phyloP scores from a whole-genome alignment of 805 yeast species.

The Zygoascus flipseniorum region DNA sequence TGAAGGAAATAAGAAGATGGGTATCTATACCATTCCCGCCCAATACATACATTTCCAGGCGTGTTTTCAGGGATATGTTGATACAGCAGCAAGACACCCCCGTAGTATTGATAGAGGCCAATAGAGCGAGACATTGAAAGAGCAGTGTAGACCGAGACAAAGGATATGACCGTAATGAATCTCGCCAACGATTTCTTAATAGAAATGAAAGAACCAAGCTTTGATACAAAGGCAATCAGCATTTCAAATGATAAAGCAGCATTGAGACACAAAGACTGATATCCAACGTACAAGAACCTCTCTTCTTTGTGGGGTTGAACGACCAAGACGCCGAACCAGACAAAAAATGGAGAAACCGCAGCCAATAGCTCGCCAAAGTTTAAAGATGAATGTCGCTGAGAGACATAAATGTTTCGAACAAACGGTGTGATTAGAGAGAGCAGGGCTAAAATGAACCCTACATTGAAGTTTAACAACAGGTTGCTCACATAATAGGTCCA shows the following conservation, averaged over 20 bases:
- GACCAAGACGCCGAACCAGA: conserved; percentile 64
- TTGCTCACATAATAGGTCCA: conserved; percentile 62
- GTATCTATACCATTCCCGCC: conserved; percentile 90
- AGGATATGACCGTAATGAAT: background rate
- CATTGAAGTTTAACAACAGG: conserved; percentile 65
- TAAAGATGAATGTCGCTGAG: background rate
- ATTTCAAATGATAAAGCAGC: conserved; percentile 45
- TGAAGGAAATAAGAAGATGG: conserved; percentile 83
- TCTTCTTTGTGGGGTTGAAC: conserved; percentile 90
- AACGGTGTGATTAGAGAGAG: conserved; percentile 4
- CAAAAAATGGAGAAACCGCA: conserved; percentile 39
- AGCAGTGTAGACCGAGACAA: conserved; percentile 12
- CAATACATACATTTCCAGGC: conserved; percentile 64
- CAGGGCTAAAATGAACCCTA: conserved; percentile 26
- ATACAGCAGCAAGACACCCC: conserved; percentile 62
- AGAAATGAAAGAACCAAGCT: background rate
- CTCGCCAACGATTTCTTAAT: conserved; percentile 1
- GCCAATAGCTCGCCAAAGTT: conserved; percentile 5
- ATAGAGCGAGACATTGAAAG: conserved; percentile 44
- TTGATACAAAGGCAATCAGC: conserved; percentile 1
- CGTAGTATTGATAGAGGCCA: conserved; percentile 57
- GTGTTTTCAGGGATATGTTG: conserved; percentile 31
- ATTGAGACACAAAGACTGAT: conserved; percentile 55
- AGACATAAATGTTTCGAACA: background rate
- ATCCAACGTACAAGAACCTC: conserved; percentile 79